phyloP scores from a whole-genome alignment of 108 stramenopile genomes.

The Cyclotella cryptica region DNA sequence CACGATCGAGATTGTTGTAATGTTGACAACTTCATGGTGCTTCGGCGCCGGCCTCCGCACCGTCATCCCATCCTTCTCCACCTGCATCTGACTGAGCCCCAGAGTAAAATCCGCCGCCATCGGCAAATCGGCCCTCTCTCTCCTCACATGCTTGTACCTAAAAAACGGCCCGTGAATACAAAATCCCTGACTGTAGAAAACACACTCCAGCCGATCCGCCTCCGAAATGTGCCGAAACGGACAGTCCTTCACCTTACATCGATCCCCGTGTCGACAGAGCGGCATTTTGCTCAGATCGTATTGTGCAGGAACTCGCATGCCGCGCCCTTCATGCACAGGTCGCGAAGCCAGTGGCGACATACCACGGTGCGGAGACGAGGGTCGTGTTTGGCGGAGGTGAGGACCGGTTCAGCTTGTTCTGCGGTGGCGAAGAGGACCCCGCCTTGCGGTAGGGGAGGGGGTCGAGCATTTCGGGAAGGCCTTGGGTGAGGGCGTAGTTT shows the following conservation, averaged over 20 bases:
- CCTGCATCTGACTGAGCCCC: conserved; percentile 91
- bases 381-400: conserved; percentile 88
- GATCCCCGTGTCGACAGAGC: conserved; percentile 89
- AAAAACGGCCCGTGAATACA: conserved; percentile 94
- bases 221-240: conserved; percentile 93
- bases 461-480: conserved; percentile 90
- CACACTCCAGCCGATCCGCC: conserved; percentile 91
- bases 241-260: conserved; percentile 92
- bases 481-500: conserved; percentile 83
- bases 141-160: conserved; percentile 86
- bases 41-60: conserved; percentile 78
- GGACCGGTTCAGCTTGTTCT: conserved; percentile 70
- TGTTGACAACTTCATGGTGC: conserved; percentile 64
- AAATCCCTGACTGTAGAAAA: conserved; percentile 94
- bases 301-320: conserved; percentile 94
- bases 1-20: neutral
- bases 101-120: conserved; percentile 87
- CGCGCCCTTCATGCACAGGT: conserved; percentile 95
- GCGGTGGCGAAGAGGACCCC: conserved; percentile 82
- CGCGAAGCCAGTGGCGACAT: conserved; percentile 95
- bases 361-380: conserved; percentile 93
- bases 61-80: conserved; percentile 69
- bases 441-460: conserved; percentile 90
- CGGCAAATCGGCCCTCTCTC: conserved; percentile 77
- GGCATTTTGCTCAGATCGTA: conserved; percentile 95